phyloP scores from a whole-genome alignment of 768 basidiomycete species.

The Boletus tomentosulus region DNA sequence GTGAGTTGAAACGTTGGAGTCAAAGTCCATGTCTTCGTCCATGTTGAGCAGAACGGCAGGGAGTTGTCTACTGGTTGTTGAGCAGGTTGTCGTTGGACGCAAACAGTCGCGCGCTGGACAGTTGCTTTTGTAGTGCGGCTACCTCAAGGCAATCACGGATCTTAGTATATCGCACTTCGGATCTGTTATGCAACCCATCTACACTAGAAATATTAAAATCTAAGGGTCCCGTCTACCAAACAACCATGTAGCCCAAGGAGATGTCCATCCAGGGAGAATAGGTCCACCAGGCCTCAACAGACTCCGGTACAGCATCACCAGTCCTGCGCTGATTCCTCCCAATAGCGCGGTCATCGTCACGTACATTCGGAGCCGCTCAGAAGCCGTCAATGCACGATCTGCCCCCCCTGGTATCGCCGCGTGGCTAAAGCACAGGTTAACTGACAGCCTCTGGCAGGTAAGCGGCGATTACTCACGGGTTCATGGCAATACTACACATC shows the following conservation, averaged over 20 bases:
- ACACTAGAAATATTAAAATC: constrained; percentile 10
- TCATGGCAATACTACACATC: constrained; percentile 80
- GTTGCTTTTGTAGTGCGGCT: constrained; percentile 20
- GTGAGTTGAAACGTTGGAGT: constrained; percentile 34
- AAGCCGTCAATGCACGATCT: constrained; percentile 70
- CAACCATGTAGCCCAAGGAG: constrained; percentile 66
- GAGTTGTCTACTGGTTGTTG: background rate
- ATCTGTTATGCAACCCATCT: constrained; percentile 26
- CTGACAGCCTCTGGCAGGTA: constrained; percentile 1
- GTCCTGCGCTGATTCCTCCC: constrained; percentile 69
- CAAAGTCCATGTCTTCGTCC: constrained; percentile 82
- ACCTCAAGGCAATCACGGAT: constrained; percentile 37
- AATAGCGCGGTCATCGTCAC: constrained; percentile 67
- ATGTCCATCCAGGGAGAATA: constrained; percentile 48
- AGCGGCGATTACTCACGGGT: constrained; percentile 58
- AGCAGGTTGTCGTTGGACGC: constrained; percentile 5
- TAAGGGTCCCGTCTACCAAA: constrained; percentile 45
- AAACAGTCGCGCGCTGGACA: constrained; percentile 13
- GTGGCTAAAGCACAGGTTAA: constrained; percentile 37
- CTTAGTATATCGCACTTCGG: constrained; percentile 33
- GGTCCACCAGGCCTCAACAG: constrained; percentile 58
- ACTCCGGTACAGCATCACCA: constrained; percentile 68
- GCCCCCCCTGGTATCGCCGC: constrained; percentile 78
- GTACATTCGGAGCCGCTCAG: constrained; percentile 66
- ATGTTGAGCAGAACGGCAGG: constrained; percentile 35